Base-by-base conservation (phyloP, 1,139 yeast genomes). In the Kurtzmaniella quercitrusa region DNA sequence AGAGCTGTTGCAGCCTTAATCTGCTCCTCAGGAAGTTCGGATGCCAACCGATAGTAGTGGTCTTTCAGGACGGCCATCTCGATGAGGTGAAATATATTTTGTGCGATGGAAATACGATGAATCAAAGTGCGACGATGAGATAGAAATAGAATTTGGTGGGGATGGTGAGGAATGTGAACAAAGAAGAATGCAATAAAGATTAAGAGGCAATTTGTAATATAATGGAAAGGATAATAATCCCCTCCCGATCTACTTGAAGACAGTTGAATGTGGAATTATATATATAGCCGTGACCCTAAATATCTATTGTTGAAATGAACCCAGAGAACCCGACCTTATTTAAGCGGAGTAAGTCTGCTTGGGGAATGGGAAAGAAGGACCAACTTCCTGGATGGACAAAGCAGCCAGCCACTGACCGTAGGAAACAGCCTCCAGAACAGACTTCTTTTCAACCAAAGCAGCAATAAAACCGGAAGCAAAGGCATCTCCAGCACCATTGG, bases 401-500 rank as follows among this genome's bases (percentile, higher is more conserved):
- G 88, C 76, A 48, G 98, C 99, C 53, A 95, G 82, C 98, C 98
- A 91, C 71, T 91, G 98, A 53, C 98, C 99, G 66, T 84, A 79
- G 56, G 85, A 88, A 50, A 93, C 75, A 47, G 86, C 71, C 41
- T 78, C 71, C 39, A 73, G 71, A 46, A 89, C 62, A 28, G 76
- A 54, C 66, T 85, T 80, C 53, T 84, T 89, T 67, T 84, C 72
- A 44, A 88, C 95, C 53, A 91, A 71, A 47, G 91, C 94, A 47
- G 96, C 96, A 54, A 91, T 69, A 66, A 93, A 93, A 45, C 98
- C 99, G 60, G 96, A 95, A 47, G 98, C 98, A 62, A 93, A 93
- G 19, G 98, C 98, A 63, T 93, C 99, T 65, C 98, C 99, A 38
- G 98, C 98, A 74, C 98, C 98, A 70, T 93, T 93, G 61, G 98